These are phyloP conservation scores for Pseudonitzschia multistriata DNA, from an alignment of 108 stramenopile genomes.

Conservation along the genomic window DNA sequence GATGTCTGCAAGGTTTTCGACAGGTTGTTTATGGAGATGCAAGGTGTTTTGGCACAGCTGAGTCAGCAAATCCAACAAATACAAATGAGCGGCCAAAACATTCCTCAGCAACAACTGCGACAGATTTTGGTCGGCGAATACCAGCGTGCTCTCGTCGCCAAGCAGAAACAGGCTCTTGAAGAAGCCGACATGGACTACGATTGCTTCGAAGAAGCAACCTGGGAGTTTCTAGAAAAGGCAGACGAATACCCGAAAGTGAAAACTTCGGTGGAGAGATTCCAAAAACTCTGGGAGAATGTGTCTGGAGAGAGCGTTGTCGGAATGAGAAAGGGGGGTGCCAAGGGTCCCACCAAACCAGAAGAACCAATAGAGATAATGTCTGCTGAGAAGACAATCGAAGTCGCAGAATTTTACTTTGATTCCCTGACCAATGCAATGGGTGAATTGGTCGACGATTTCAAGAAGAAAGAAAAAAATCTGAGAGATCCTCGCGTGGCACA, in stretches of 20 bases:
- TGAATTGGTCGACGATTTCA: conserved; percentile 53
- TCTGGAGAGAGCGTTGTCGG: conserved; percentile 73
- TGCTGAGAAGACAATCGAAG: conserved; percentile 62
- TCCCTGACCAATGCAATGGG: conserved; percentile 71
- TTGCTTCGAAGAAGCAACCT: conserved; percentile 87
- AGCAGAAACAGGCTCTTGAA: conserved; percentile 64
- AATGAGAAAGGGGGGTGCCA: conserved; percentile 50
- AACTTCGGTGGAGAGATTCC: conserved; percentile 79
- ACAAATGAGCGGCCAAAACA: conserved; percentile 81
- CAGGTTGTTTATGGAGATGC: conserved; percentile 82
- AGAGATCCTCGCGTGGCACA: conserved; percentile 62
- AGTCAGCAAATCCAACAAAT: conserved; percentile 84
- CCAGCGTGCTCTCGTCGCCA: conserved; percentile 62
- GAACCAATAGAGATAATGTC: conserved; percentile 51
- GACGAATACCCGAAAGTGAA: conserved; percentile 71
- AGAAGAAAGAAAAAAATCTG: conserved; percentile 66
- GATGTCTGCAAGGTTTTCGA: conserved; percentile 81
- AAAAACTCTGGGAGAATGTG: conserved; percentile 84
- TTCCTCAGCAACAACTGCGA: conserved; percentile 78
- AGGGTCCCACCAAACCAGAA: conserved; percentile 17
- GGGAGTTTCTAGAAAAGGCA: conserved; percentile 72
- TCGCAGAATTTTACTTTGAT: conserved; percentile 78
- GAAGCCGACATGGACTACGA: conserved; percentile 85
- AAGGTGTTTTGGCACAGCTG: conserved; percentile 72
- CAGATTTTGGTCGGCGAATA: conserved; percentile 71